These are phyloP conservation scores for Aspergillus saccharolyticus DNA, from an alignment of 495 filamentous ascomycete genomes.

Conservation along the genomic window DNA sequence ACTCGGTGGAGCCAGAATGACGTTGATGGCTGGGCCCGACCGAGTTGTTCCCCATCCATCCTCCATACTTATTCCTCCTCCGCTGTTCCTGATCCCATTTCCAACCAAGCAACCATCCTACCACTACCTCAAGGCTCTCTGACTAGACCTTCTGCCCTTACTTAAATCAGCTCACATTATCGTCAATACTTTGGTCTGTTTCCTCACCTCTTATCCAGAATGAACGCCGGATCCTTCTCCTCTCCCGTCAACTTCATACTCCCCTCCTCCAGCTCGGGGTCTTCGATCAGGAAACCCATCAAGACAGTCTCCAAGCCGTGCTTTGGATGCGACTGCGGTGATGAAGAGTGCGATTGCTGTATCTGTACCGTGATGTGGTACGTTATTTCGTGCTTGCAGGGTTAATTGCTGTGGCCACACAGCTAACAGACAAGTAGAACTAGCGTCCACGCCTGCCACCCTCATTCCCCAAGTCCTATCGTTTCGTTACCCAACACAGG, in stretches of 20 bases:
- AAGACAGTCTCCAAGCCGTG: constrained; percentile 41
- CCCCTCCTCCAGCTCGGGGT: constrained; percentile 29
- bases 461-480: neutral
- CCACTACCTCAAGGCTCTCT: neutral
- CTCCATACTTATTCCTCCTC: neutral
- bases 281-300: constrained; percentile 38
- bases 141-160: neutral
- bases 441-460: neutral
- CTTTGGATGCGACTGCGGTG: constrained; percentile 43
- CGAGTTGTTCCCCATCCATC: neutral
- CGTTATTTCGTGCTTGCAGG: neutral
- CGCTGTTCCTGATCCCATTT: neutral
- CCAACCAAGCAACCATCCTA: neutral
- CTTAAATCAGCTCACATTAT: neutral
- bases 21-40: neutral
- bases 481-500: too few relatives aligned
- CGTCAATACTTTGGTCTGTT: neutral
- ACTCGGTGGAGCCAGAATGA: too few relatives aligned
- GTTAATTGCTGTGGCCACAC: neutral
- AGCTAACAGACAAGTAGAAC: neutral
- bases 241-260: constrained; percentile 28
- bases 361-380: constrained; percentile 41
- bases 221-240: constrained; percentile 17
- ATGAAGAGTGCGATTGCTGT: constrained; percentile 42
- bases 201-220: neutral